These are phyloP conservation scores for Trypanosoma conorhini DNA, from an alignment of 208 protist genomes.

Conservation along the genomic window DNA sequence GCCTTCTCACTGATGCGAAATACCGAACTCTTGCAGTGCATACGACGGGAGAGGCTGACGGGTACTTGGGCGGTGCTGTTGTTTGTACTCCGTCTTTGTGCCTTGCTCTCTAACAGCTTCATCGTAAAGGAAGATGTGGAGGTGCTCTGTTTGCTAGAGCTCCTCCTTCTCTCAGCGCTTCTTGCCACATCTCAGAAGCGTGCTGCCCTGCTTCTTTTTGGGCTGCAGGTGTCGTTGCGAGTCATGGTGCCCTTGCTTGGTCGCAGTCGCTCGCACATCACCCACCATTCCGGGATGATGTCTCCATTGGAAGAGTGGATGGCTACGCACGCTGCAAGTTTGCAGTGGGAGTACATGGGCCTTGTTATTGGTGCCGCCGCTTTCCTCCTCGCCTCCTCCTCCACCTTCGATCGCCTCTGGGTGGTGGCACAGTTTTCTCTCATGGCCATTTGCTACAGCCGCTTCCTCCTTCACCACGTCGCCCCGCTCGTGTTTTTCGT, in stretches of 20 bases:
- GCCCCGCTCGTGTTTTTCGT: slow-evolving; percentile 33
- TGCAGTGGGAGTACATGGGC: slow-evolving; percentile 28
- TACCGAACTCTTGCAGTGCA: slow-evolving; percentile 27
- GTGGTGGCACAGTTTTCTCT: slow-evolving; percentile 8
- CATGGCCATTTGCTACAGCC: slow-evolving; percentile 33
- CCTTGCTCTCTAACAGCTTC: slow-evolving; percentile 78
- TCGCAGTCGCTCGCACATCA: slow-evolving; percentile 55
- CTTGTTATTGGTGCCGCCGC: slow-evolving; percentile 22
- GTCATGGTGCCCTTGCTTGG: slow-evolving; percentile 38
- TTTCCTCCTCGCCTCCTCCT: slow-evolving; percentile 3
- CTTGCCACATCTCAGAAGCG: slow-evolving; percentile 13
- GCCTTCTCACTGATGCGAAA: slow-evolving; percentile 47
- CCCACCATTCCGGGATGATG: slow-evolving; percentile 43
- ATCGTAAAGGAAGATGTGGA: slow-evolving; percentile 69
- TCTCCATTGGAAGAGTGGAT: slow-evolving; percentile 39
- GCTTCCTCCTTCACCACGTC: slow-evolving; percentile 54
- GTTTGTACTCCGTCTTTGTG: slow-evolving; percentile 46
- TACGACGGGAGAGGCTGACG: slow-evolving; percentile 16
- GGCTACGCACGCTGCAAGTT: neutral
- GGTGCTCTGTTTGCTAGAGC: slow-evolving; percentile 36
- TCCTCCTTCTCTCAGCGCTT: slow-evolving; percentile 17
- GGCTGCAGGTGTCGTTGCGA: slow-evolving; percentile 31
- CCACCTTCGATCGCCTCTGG: slow-evolving; percentile 7
- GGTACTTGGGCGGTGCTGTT: slow-evolving; percentile 35
- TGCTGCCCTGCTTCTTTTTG: slow-evolving; percentile 14